phyloP scores from a whole-genome alignment of 768 basidiomycete genomes.

The Brasilioporus rufonigricans region DNA sequence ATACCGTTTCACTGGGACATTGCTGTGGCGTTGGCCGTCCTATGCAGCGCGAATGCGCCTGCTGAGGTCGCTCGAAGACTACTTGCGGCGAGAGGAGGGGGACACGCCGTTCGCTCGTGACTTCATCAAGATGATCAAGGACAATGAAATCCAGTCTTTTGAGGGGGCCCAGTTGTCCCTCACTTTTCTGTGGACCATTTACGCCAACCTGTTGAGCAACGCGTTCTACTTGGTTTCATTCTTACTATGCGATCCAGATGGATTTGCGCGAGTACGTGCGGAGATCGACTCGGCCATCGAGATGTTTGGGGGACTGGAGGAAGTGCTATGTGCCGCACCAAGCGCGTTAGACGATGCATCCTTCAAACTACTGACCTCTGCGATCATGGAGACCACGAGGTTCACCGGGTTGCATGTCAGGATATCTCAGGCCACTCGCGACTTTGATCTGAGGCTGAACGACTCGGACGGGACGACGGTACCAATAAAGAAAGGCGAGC shows the following conservation, averaged over 20 bases:
- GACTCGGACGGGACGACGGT: not conserved
- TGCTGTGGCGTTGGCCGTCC: constrained; percentile 7
- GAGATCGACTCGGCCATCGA: constrained; percentile 39
- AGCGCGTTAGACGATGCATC: constrained; percentile 12
- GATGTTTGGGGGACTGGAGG: constrained; percentile 10
- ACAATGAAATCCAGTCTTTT: constrained; percentile 8
- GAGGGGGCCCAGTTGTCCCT: constrained; percentile 18
- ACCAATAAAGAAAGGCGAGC: constrained; percentile 20
- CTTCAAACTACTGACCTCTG: constrained; percentile 18
- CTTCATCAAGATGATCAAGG: constrained; percentile 16
- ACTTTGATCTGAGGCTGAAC: constrained; percentile 16
- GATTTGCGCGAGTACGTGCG: constrained; percentile 41
- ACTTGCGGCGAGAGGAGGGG: constrained; percentile 10
- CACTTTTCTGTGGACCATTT: constrained; percentile 18
- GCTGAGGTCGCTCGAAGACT: not conserved
- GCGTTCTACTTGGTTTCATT: constrained; percentile 19
- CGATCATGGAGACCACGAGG: constrained; percentile 24
- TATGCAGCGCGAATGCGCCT: constrained; percentile 12
- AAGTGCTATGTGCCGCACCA: constrained; percentile 8
- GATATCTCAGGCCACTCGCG: constrained; percentile 6
- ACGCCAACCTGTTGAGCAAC: constrained; percentile 19
- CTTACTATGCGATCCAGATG: constrained; percentile 42
- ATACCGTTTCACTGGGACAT: constrained; percentile 12
- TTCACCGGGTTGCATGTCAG: constrained; percentile 13
- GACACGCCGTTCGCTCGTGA: constrained; percentile 6